Evolutionary conservation across 768 basidiomycete genomes (phyloP).

Genomic region (Suillus subluteus): DNA sequence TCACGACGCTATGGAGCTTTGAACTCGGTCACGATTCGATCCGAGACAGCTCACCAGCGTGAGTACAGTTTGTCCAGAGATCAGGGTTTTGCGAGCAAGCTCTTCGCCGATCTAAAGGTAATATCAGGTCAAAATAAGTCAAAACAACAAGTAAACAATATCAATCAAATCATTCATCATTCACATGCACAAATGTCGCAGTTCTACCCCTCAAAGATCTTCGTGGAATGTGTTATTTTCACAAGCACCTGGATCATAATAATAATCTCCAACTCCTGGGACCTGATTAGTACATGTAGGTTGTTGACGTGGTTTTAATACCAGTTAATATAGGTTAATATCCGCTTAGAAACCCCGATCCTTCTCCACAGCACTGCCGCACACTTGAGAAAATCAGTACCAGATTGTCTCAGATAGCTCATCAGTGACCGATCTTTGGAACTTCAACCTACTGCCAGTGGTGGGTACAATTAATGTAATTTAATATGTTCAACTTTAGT

Average conservation of each 20-base stretch:
- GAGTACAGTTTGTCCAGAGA: not conserved
- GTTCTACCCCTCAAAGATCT: not conserved
- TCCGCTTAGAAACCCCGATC: constrained; percentile 2
- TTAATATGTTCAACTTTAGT: not conserved
- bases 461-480: not conserved
- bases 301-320: not conserved
- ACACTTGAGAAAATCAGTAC: not conserved
- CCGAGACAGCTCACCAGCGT: not conserved
- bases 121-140: not conserved
- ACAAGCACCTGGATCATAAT: constrained; percentile 1
- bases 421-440: not conserved
- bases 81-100: not conserved
- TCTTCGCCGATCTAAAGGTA: not conserved
- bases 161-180: not conserved
- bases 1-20: not conserved
- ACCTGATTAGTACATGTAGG: not conserved
- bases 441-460: not conserved
- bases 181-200: not conserved
- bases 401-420: not conserved
- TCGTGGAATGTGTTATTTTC: not conserved
- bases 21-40: not conserved
- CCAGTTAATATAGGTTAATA: constrained; percentile 1
- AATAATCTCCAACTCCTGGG: not conserved
- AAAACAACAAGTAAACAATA: not conserved
- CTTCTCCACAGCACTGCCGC: not conserved